phyloP scores from a whole-genome alignment of 208 protist species.

The Trypanosoma avium region DNA sequence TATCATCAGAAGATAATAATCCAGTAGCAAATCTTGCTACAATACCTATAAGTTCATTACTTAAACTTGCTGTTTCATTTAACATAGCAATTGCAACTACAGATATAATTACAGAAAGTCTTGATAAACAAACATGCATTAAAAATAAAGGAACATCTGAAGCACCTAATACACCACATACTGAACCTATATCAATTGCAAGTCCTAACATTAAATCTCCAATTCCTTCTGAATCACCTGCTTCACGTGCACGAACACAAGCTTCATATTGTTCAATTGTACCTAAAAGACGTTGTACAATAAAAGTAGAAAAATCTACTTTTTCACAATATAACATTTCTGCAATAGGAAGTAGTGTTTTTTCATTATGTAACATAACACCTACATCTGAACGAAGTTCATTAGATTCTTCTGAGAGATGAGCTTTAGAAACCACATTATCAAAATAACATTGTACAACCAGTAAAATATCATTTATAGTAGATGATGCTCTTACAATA shows the following conservation, averaged over 20 bases:
- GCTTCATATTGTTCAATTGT: constrained; percentile 65
- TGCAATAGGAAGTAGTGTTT: constrained; percentile 70
- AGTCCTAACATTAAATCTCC: constrained; percentile 41
- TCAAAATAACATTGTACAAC: constrained; percentile 62
- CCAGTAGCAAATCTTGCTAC: constrained; percentile 63
- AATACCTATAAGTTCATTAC: constrained; percentile 52
- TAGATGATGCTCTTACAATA: background rate
- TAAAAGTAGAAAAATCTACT: constrained; percentile 47
- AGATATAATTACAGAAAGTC: constrained; percentile 81
- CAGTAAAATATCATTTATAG: constrained; percentile 1
- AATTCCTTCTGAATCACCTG: constrained; percentile 2
- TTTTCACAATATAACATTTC: constrained; percentile 80
- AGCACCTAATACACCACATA: constrained; percentile 18
- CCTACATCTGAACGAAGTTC: constrained; percentile 65
- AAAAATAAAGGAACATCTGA: constrained; percentile 50
- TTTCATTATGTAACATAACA: constrained; percentile 78
- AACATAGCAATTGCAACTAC: constrained; percentile 74
- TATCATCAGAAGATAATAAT: constrained; percentile 57
- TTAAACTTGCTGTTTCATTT: constrained; percentile 37
- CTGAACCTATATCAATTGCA: constrained; percentile 29
- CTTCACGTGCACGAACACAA: constrained; percentile 53
- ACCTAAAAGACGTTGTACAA: constrained; percentile 44
- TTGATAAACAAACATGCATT: constrained; percentile 75
- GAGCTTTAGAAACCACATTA: constrained; percentile 66
- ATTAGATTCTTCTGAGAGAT: constrained; percentile 63